Evolutionary conservation across 1,284 basidiomycete species (phyloP), one percentile per base, ranked within the genome.

Genomic region (Tilletia horrida): DNA sequence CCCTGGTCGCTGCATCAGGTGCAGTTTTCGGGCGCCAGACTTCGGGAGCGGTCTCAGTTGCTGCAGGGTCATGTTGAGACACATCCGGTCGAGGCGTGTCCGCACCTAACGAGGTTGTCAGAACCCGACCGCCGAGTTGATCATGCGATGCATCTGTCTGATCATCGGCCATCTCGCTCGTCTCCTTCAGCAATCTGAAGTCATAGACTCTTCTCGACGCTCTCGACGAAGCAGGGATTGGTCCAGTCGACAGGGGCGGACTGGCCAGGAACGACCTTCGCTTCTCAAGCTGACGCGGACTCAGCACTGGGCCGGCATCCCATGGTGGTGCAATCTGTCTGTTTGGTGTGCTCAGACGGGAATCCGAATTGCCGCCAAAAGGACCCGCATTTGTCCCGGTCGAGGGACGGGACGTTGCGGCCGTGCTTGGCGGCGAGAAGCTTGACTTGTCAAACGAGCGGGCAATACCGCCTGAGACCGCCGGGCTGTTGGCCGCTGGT

Each of bases 111-210:
- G 45, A 48, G 18, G 45, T n/a, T 16, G 45, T 40, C 35, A 40
- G 35, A 40, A 48, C 45, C 45, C 45, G 18, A 23, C 45, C 16
- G 6, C 45, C 45, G 45, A 48, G 45, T 16, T 40, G 4, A 11
- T 48, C 45, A 23, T 6, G 6, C 21, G 45, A 18, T 18, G 45
- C 7, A 4, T 18, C 45, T 48, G 18, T 23, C 45, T 40, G 35
- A 40, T 11, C 35, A 40, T 40, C 35, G 11, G 4, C 27, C 8
- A 59, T 59, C 55, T 59, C 55, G 35, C 27, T 59, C 27, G 55
- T 18, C 55, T 59, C 55, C 55, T 59, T 59, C 29, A 59, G 29
- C 35, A 29, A 25, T 29, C 31, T 29, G 29, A 59, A 59, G 29
- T 59, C 55, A 40, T 59, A 59, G 27, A 59, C 55, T 27, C 27